Percentiles rank a stretch among this genome's conserved stretches.
Conservation (phyloP, 169 alveolate species). For the Cryptosporidium baileyi region DNA sequence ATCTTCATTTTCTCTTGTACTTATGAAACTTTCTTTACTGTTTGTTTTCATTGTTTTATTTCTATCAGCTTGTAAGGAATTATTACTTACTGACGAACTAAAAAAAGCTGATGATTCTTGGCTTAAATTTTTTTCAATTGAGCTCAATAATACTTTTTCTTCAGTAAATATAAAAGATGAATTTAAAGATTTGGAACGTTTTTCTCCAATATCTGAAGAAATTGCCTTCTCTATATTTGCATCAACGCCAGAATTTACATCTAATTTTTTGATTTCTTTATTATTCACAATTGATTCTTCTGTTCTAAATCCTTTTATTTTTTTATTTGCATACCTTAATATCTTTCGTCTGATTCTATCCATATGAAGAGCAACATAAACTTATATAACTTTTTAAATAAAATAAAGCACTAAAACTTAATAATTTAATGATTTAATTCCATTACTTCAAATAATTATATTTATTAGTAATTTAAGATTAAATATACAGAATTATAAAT, state of each 20-base stretch:
- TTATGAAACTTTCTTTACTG: constrained; percentile 62
- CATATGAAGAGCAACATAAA: constrained; percentile 32
- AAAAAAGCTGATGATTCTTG: background rate
- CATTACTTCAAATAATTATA: no score
- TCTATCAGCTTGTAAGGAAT: no score
- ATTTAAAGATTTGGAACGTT: constrained; percentile 34
- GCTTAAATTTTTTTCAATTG: background rate
- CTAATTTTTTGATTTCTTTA: background rate
- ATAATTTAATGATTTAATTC: no score
- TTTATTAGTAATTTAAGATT: no score
- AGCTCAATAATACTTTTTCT: background rate
- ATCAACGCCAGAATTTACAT: constrained; percentile 9
- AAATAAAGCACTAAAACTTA: no score
- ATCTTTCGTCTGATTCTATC: constrained; percentile 22
- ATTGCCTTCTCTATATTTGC: background rate
- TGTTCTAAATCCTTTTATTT: constrained; percentile 32
- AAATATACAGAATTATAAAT: no score
- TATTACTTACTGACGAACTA: background rate
- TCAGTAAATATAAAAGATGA: background rate
- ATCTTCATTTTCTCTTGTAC: constrained; percentile 45
- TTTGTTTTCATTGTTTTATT: constrained; percentile 13
- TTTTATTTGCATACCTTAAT: constrained; percentile 47
- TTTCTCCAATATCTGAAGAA: background rate
- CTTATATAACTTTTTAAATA: no score
- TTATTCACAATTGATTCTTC: constrained; percentile 6